A percentile compares a stretch with the other conserved stretches of the same genome.
phyloP scores from a whole-genome alignment of 2,329 filamentous ascomycete genomes.

The Epicoccum nigrum region DNA sequence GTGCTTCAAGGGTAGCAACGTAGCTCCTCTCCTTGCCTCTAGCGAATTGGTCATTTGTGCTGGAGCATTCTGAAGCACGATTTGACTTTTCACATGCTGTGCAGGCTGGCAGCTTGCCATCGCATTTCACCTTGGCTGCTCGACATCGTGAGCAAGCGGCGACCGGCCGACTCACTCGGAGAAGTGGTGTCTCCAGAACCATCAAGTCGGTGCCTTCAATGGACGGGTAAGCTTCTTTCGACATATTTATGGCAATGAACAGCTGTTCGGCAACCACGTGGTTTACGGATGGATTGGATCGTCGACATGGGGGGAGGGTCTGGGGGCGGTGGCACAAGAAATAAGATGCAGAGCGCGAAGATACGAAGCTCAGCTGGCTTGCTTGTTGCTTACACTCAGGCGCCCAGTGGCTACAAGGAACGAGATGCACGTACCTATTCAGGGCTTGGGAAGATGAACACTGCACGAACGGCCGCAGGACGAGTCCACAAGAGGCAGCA shows the following conservation, averaged over 20 bases:
- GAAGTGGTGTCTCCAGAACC: constrained; percentile 62
- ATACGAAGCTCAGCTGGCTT: constrained; percentile 9
- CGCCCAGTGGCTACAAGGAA: constrained; percentile 12
- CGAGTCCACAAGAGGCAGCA: too few relatives aligned
- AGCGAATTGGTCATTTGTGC: constrained; percentile 94
- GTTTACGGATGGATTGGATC: background rate
- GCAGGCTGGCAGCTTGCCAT: constrained; percentile 93
- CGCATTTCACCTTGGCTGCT: constrained; percentile 95
- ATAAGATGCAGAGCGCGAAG: constrained; percentile 10
- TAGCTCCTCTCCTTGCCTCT: constrained; percentile 96
- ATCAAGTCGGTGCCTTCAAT: constrained; percentile 34
- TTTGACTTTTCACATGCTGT: constrained; percentile 94
- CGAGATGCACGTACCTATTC: constrained; percentile 28
- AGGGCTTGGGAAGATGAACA: constrained; percentile 17
- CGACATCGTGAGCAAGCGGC: constrained; percentile 84
- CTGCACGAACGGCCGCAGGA: constrained; percentile 20
- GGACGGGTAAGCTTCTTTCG: constrained; percentile 13
- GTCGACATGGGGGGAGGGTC: background rate
- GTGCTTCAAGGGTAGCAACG: constrained; percentile 90
- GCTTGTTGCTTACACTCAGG: background rate
- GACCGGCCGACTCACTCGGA: constrained; percentile 78
- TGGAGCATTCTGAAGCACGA: constrained; percentile 84
- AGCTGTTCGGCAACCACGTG: constrained; percentile 2
- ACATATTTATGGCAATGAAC: background rate
- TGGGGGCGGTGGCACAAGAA: background rate